Evolutionary conservation across 2,329 filamentous ascomycete genomes (phyloP).

Genomic region (Xylariaceae sp.): DNA sequence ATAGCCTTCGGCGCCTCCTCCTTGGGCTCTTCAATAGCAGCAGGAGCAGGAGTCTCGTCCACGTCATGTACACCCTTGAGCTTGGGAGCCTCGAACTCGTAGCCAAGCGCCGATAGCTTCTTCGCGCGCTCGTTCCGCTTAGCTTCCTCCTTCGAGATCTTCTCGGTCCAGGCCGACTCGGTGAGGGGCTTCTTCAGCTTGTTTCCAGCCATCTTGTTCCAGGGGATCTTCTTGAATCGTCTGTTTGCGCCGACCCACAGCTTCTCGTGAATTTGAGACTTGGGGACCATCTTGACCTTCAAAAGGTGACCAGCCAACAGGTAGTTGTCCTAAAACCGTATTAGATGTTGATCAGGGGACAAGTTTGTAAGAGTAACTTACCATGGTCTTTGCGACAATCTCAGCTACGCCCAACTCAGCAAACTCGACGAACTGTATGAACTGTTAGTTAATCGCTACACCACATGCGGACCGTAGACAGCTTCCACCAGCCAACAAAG

Average conservation of each 20-base stretch:
- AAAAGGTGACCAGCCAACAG: conserved; percentile 91
- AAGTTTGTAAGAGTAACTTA: conserved; percentile 7
- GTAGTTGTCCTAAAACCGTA: conserved; percentile 45
- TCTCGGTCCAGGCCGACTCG: conserved; percentile 72
- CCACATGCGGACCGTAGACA: not conserved
- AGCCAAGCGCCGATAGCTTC: conserved; percentile 74
- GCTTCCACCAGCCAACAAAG: not conserved
- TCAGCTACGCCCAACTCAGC: conserved; percentile 69
- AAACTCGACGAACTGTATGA: conserved; percentile 73
- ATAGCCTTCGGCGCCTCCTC: conserved; percentile 37
- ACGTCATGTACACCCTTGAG: conserved; percentile 55
- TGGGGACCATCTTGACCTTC: conserved; percentile 74
- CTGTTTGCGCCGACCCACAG: conserved; percentile 88
- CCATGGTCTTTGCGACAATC: conserved; percentile 92
- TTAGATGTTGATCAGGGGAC: not conserved
- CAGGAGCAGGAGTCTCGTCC: conserved; percentile 31
- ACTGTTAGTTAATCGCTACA: not conserved
- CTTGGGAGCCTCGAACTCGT: conserved; percentile 71
- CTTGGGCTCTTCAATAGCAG: conserved; percentile 35
- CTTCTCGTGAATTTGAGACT: conserved; percentile 71
- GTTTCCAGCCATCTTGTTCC: conserved; percentile 78
- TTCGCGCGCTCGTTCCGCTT: conserved; percentile 63
- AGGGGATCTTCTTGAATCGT: conserved; percentile 82
- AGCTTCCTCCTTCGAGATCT: conserved; percentile 66
- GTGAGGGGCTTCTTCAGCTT: conserved; percentile 67